phyloP scores from a whole-genome alignment of 345 rosid genomes.

The Luvunga scandens region DNA sequence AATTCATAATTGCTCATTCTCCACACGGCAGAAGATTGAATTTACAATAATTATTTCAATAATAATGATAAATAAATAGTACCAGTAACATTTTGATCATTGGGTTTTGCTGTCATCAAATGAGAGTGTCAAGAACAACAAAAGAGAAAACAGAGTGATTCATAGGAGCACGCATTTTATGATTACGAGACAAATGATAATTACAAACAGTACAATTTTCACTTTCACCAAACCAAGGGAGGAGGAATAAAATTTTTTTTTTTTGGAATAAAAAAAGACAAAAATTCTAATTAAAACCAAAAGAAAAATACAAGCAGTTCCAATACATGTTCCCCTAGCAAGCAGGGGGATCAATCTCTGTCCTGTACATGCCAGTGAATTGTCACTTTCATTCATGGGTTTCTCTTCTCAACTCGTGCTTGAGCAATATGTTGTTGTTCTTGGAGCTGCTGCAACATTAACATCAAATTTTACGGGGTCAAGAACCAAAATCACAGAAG shows the following conservation, averaged over 20 bases:
- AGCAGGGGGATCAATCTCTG: neutral
- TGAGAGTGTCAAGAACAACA: neutral
- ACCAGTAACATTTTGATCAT: neutral
- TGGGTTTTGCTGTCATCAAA: neutral
- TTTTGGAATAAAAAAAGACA: no score
- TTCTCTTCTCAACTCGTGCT: slow-evolving; percentile 2
- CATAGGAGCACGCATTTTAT: neutral
- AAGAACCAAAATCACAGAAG: no score
- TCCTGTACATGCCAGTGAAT: neutral
- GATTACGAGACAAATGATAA: neutral
- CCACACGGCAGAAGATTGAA: no score
- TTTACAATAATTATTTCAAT: no score
- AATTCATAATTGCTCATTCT: neutral
- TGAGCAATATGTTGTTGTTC: neutral
- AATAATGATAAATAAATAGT: no score
- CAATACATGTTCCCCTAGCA: neutral
- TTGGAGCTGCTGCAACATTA: neutral
- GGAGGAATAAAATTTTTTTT: no score
- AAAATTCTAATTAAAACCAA: no score
- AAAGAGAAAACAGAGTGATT: neutral
- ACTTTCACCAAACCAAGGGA: neutral
- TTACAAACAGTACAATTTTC: neutral
- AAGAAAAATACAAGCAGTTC: neutral
- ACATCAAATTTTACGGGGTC: neutral
- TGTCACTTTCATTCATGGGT: neutral